A percentile compares a stretch with the other conserved stretches of the same genome.
Evolutionary conservation across 2,329 filamentous ascomycete genomes (phyloP).

Genomic region (Apiospora arundinis): DNA sequence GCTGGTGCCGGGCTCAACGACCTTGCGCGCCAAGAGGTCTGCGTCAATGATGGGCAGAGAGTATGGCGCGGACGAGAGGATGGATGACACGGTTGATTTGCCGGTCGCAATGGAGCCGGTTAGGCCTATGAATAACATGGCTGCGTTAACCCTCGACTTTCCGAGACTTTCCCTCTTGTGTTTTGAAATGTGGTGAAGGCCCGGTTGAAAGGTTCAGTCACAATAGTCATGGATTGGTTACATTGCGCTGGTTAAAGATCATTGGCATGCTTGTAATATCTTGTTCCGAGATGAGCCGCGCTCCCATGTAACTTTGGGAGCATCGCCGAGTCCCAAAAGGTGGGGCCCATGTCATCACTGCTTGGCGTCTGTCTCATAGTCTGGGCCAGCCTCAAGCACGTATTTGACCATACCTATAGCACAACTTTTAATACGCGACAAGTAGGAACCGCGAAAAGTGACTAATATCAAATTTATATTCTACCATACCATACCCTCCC

Average conservation of each 20-base stretch:
- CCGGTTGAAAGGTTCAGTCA: background rate
- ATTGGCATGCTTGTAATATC: background rate
- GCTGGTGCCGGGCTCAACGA: slow-evolving; percentile 88
- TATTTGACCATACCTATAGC: too few species aligned
- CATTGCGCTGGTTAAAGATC: background rate
- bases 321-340: slow-evolving; percentile 8
- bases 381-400: too few species aligned
- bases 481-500: background rate
- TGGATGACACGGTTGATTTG: slow-evolving; percentile 91
- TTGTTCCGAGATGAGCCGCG: slow-evolving; percentile 6
- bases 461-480: slow-evolving; percentile 10
- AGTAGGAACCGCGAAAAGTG: background rate
- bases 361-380: background rate
- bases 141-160: background rate
- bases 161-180: background rate
- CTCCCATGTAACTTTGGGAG: slow-evolving; percentile 3
- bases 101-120: slow-evolving; percentile 98
- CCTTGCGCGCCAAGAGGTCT: slow-evolving; percentile 88
- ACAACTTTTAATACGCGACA: background rate
- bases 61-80: slow-evolving; percentile 82
- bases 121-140: slow-evolving; percentile 92
- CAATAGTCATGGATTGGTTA: background rate
- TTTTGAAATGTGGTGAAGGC: background rate
- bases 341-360: slow-evolving; percentile 3
- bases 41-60: slow-evolving; percentile 92